A percentile compares a stretch with the other conserved stretches of the same genome.
Evolutionary conservation across 2,329 filamentous ascomycete species (phyloP).

Genomic region (Microthyrium microscopicum): DNA sequence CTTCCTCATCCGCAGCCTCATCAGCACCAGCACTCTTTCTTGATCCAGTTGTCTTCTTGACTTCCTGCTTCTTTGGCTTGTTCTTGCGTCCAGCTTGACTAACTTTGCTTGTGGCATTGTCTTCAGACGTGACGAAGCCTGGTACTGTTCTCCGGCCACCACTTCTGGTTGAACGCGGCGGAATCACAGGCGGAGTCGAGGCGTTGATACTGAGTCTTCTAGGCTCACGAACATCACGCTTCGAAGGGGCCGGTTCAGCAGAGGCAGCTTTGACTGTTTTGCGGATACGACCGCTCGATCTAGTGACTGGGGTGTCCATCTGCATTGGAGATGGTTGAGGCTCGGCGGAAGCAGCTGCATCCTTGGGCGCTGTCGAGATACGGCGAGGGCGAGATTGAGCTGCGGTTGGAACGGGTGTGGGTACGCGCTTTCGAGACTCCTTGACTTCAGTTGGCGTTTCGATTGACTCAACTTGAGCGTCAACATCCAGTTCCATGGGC

Average conservation of each 20-base stretch:
- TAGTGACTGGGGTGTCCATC: conserved; percentile 9
- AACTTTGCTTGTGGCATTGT: conserved; percentile 43
- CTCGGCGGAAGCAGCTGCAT: conserved; percentile 8
- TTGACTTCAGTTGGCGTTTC: conserved; percentile 5
- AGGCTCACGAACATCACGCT: conserved; percentile 15
- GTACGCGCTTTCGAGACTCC: conserved; percentile 12
- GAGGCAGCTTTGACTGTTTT: conserved; percentile 26
- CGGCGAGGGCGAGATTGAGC: conserved; percentile 17
- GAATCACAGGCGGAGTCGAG: conserved; percentile 3
- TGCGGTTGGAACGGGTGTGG: conserved; percentile 15
- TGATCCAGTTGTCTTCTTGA: conserved; percentile 10
- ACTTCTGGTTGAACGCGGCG: conserved; percentile 23
- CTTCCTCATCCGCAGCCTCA: conserved; percentile 17
- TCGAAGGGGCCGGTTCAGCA: conserved; percentile 27
- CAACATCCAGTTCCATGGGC: too few relatives aligned
- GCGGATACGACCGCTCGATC: conserved; percentile 14
- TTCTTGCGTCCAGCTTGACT: conserved; percentile 58
- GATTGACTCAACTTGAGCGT: too few relatives aligned
- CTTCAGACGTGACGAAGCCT: conserved; percentile 50
- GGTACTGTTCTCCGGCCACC: conserved; percentile 55
- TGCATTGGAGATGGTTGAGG: conserved; percentile 2
- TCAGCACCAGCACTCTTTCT: conserved; percentile 26
- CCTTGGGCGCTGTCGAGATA: conserved; percentile 2
- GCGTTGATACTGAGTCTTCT: conserved; percentile 16
- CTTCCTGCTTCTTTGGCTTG: conserved; percentile 51